Evolutionary conservation across 306 rosid genomes (phyloP), one percentile per base, ranked within the genome.

Genomic region (Malus fusca): DNA sequence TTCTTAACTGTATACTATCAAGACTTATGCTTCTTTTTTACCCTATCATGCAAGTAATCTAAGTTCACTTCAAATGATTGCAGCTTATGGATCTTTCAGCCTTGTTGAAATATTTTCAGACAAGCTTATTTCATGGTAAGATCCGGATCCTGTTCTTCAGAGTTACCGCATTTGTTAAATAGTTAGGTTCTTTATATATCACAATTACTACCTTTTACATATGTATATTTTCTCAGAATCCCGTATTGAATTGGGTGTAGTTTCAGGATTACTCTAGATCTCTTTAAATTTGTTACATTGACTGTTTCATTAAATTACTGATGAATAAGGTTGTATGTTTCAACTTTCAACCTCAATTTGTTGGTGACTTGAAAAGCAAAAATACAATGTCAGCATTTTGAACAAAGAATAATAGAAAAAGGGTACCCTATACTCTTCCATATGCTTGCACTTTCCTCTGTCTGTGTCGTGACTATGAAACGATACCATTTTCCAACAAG

Each of bases 51-150:
- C 63, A 26, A 69, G 79, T 60, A 30, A 72, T 76, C 64, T 60
- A 22, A 64, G 14, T 12, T 6, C 1, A 15, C 10, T 35, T 19
- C 31, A 13, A 46, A 67, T 65, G 13, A 63, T 63, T 88, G 82
- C 92, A 94, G 98, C 91, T 78, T 94, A 81, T 61, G 98, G 98
- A 71, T 94, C 97, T 68, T 94, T 94, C 88, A 94, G 93, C 84
- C 90, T 91, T 18, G 66, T 92, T 62, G 97, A 94, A 87, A 88
- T 83, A 33, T 90, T 87, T 87, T 81, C 96, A 4, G 97, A 94
- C 87, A 88, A 84, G 79, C 83, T 91, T 85, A 84, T 94, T 85
- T 91, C 95, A 35, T 94, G 98, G 97, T 94, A 86, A 74, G 75
- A 78, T 76, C 81, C 68, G 72, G 79, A 71, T 53, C 74, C 56